Evolutionary conservation across 2,329 filamentous ascomycete genomes (phyloP).

Genomic region (Chrysoporthe cubensis): DNA sequence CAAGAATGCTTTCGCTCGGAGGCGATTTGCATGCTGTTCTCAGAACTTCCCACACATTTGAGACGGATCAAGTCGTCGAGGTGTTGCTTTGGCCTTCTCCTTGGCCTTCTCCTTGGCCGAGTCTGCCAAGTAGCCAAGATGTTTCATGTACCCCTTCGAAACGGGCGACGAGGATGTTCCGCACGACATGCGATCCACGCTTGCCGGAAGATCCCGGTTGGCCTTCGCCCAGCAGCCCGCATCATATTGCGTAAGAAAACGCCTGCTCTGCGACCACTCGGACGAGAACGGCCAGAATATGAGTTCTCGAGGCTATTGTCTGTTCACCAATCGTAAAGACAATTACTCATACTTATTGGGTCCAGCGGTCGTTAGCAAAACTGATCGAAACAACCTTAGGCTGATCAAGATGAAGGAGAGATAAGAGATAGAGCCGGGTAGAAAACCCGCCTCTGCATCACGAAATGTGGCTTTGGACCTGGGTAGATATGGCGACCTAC

Average conservation of each 20-base stretch:
- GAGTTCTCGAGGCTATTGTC: neutral
- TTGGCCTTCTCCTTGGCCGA: neutral
- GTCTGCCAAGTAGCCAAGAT: constrained; percentile 24
- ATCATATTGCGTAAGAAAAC: too few species aligned
- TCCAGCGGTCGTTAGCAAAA: neutral
- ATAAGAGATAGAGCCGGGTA: too few species aligned
- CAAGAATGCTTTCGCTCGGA: neutral
- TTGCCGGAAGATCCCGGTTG: neutral
- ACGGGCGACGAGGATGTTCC: constrained; percentile 1
- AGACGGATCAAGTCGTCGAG: neutral
- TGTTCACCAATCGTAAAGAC: too few species aligned
- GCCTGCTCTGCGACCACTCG: too few species aligned
- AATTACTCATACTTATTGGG: too few species aligned
- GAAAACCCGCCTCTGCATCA: too few species aligned
- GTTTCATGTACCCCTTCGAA: constrained; percentile 19
- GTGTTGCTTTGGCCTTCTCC: neutral
- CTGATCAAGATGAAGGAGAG: too few species aligned
- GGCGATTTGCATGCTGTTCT: neutral
- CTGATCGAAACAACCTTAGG: neutral
- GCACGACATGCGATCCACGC: neutral
- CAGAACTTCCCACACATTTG: neutral
- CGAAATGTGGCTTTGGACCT: too few species aligned
- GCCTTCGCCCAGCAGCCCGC: neutral
- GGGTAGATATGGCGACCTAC: too few species aligned
- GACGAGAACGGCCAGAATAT: neutral